Evolutionary conservation across 2,329 filamentous ascomycete genomes (phyloP).

Genomic region (Alternaria sp.): DNA sequence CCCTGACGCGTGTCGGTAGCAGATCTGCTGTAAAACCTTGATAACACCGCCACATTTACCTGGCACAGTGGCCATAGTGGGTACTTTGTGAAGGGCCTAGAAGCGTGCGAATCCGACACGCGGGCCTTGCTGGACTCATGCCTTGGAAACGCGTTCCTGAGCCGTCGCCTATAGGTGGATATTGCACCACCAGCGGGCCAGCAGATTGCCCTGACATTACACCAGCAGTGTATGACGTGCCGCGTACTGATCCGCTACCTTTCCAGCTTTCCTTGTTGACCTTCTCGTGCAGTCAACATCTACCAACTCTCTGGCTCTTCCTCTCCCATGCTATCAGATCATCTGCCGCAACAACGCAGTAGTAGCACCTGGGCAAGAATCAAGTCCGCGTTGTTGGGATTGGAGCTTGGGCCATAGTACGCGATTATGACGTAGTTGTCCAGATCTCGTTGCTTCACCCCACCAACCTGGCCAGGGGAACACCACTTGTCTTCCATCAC

Average conservation of each 20-base stretch:
- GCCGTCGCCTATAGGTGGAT: slow-evolving; percentile 15
- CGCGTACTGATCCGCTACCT: not conserved
- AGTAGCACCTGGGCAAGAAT: too few relatives aligned
- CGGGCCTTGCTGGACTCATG: slow-evolving; percentile 1
- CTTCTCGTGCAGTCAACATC: not conserved
- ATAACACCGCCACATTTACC: slow-evolving; percentile 25
- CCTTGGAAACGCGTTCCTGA: slow-evolving; percentile 17
- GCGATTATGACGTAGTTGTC: slow-evolving; percentile 17
- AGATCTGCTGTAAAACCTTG: slow-evolving; percentile 2
- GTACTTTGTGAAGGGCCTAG: slow-evolving; percentile 20
- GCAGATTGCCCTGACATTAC: slow-evolving; percentile 10
- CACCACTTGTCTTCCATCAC: slow-evolving; percentile 10
- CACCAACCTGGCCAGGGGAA: slow-evolving; percentile 4
- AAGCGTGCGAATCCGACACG: slow-evolving; percentile 14
- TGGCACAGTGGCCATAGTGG: slow-evolving; percentile 8
- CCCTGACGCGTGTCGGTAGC: slow-evolving; percentile 4
- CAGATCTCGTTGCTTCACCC: slow-evolving; percentile 7
- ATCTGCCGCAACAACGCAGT: not conserved
- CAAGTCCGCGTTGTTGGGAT: not conserved
- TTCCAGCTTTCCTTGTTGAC: not conserved
- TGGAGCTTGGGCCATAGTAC: slow-evolving; percentile 10
- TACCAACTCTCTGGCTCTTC: not conserved
- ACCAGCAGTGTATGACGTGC: slow-evolving; percentile 5
- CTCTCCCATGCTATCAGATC: not conserved
- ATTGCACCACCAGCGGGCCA: not conserved